Base-by-base conservation (phyloP, 805 yeast species). In the Saturnispora besseyi region DNA sequence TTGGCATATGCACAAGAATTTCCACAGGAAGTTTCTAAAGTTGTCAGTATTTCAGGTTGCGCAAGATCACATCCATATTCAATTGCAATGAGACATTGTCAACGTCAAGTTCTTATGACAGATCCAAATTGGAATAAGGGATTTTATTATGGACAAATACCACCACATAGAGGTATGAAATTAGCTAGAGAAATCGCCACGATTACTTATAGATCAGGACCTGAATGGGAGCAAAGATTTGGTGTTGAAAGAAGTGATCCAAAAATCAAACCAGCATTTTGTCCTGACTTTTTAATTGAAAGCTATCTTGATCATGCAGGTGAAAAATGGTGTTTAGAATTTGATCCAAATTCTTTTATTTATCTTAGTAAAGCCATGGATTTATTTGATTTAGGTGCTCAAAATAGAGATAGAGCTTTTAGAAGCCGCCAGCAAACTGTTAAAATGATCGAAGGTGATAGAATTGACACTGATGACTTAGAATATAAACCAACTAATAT, bases 111-210 rank as follows among this genome's bases (percentile, higher is more conserved):
- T 3, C 71, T 90, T 48, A 90, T 90, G 95, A 81, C 93, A 46
- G 97, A 90, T 67, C 91, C 95, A 5, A 84, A 89, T 64, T 90
- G 97, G 97, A 84, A 84, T 56, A 76, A 96, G 55, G 97, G 97
- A 0, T 83, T 79, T 63, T 90, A 90, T 63, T 87, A 78, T 50
- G 63, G 75, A 52, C 62, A 68, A 3, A 70, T 89, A 1, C 96
- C 96, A 7, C 97, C 97, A 1, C 96, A 90, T 64, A 81, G 84
- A 24, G 97, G 97, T 13, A 89, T 90, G 96, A 90, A 90, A 62
- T 74, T 90, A 34, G 91, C 96, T 1, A 75, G 97, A 55, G 96
- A 88, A 64, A 87, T 90, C 45, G 96, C 96, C 31, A 90, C 97
- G 0, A 87, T 90, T 49, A 88, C 96, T 0, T 90, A 90, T 65